A percentile compares a stretch with the other conserved stretches of the same genome.
Evolutionary conservation across 805 yeast genomes (phyloP).

Genomic region (Saccharomycopsis microspora): DNA sequence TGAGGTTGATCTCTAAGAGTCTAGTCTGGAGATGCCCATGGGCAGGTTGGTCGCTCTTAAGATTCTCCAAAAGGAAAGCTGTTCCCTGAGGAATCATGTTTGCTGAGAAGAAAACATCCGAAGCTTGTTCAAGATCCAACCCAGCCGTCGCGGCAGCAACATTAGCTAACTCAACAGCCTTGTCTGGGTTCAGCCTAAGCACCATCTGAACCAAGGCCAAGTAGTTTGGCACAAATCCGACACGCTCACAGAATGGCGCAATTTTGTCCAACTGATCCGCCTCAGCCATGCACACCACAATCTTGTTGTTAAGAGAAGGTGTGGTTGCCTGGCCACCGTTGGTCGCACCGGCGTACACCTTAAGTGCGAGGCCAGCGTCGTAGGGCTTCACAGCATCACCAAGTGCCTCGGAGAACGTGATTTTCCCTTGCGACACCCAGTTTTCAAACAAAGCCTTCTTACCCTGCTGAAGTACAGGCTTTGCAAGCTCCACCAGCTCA

Average conservation of each 20-base stretch:
- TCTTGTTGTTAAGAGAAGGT: conserved; percentile 35
- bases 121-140: conserved; percentile 73
- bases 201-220: conserved; percentile 82
- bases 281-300: conserved; percentile 86
- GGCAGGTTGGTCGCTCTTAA: conserved; percentile 86
- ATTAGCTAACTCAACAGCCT: conserved; percentile 94
- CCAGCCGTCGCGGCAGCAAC: conserved; percentile 53
- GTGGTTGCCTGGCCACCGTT: conserved; percentile 63
- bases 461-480: conserved; percentile 91
- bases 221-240: conserved; percentile 80
- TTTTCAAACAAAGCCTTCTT: conserved; percentile 89
- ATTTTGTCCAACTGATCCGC: conserved; percentile 94
- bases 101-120: conserved; percentile 91
- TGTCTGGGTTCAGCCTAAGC: conserved; percentile 90
- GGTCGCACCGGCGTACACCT: conserved; percentile 51
- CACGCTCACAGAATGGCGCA: conserved; percentile 85
- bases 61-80: conserved; percentile 88
- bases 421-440: conserved; percentile 92
- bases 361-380: conserved; percentile 78
- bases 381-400: conserved; percentile 92
- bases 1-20: conserved; percentile 79
- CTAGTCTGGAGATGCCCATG: conserved; percentile 95
- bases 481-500: conserved; percentile 90
- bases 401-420: conserved; percentile 90
- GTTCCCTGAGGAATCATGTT: conserved; percentile 96